Evolutionary conservation across 2,329 filamentous ascomycete species (phyloP), one percentile per base, ranked within the genome.

Genomic region (Pseudogymnoascus sp.): DNA sequence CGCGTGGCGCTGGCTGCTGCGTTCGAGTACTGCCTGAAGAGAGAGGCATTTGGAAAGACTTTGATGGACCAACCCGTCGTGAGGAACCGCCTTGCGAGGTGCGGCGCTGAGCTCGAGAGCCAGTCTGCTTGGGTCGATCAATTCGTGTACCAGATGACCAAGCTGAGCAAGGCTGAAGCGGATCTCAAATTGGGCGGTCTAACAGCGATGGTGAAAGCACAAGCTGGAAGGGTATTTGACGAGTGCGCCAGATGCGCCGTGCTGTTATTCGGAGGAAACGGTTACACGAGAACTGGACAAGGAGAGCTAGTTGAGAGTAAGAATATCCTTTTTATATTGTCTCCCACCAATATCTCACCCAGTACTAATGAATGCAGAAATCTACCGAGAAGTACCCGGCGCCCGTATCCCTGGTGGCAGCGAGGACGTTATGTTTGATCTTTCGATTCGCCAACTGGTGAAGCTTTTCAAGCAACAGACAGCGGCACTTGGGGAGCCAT

Each of bases 41-140:
- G 86, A 16, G 85, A 88, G 71, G 86, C 86, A 1, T 89, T 89
- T 66, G 83, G 83, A 2, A 87, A 87, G 69, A 79, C 83, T 0
- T 77, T 91, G 8, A 84, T 91, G 74, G 86, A 91, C 14, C 88
- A 91, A 72, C 85, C 88, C 0, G 88, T 91, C 0, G 88, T 92
- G 33, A 77, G 89, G 26, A 86, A 91, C 71, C 78, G 88, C n/a
- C 75, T 91, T 6, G 88, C 88, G 10, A 90, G 89, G 70, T 83
- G 82, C 3, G 88, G 86, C 1, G 85, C 85, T 0, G 75, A 86
- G 68, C 77, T 92, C 4, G 89, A 91, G 72, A 83, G 81, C 2
- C 83, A 88, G 72, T 88, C 81, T 77, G 85, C 88, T 2, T 91
- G 87, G 87, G 78, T 90, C 3, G 88, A 91, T 73, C 81, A 85